Percentiles rank a stretch among this genome's conserved stretches.
These are phyloP conservation scores for Cryptosporidium andersoni DNA, from an alignment of 169 alveolate genomes.

Conservation along the genomic window DNA sequence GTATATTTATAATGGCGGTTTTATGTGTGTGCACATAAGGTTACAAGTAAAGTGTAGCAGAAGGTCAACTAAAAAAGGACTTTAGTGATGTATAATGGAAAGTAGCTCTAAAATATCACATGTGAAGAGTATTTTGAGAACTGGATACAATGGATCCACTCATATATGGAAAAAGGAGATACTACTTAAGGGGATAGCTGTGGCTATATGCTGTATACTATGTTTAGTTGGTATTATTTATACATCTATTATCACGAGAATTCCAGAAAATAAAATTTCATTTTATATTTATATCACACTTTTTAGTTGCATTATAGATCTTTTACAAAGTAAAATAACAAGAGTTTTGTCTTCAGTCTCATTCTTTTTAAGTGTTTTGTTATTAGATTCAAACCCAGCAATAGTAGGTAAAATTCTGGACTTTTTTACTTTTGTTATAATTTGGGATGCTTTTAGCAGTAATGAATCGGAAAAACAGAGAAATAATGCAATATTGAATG, in stretches of 20 bases:
- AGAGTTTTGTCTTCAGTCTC: slow-evolving; percentile 25
- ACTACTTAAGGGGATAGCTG: neutral
- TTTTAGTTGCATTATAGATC: slow-evolving; percentile 17
- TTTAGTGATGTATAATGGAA: neutral
- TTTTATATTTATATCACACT: neutral
- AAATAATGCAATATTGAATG: neutral
- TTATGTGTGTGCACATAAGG: slow-evolving; percentile 51
- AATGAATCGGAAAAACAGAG: neutral
- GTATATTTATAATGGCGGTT: slow-evolving; percentile 45
- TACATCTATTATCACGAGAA: neutral
- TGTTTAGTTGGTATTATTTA: slow-evolving; percentile 8
- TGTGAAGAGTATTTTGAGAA: slow-evolving; percentile 16
- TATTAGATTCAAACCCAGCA: slow-evolving; percentile 6
- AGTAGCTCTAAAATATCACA: neutral
- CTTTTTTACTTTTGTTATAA: slow-evolving; percentile 37
- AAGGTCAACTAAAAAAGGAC: neutral
- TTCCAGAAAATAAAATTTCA: neutral
- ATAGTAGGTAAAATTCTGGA: slow-evolving; percentile 28
- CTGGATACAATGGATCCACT: neutral
- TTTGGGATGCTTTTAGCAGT: slow-evolving; percentile 16
- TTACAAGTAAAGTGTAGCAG: neutral
- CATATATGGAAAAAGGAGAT: slow-evolving; percentile 37
- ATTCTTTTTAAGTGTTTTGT: slow-evolving; percentile 12
- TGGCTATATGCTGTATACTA: neutral
- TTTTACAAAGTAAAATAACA: slow-evolving; percentile 12